Evolutionary conservation across 495 filamentous ascomycete species (phyloP).

Genomic region (Aspergillus diversus): DNA sequence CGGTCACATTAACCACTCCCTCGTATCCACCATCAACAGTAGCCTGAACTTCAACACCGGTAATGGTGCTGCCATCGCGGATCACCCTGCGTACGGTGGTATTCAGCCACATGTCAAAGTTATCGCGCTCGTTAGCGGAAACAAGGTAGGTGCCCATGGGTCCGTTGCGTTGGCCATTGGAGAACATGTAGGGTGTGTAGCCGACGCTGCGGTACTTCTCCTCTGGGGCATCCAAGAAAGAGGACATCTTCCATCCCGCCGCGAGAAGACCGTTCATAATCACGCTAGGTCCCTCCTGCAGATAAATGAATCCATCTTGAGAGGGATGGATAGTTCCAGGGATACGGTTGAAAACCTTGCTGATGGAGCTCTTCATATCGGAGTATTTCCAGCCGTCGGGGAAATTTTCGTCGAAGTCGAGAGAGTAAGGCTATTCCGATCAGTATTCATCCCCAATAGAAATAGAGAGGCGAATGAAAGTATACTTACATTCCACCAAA

Average conservation of each 20-base stretch:
- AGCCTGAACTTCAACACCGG: conserved; percentile 66
- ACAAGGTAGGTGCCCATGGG: conserved; percentile 76
- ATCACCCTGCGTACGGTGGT: conserved; percentile 68
- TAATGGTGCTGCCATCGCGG: conserved; percentile 61
- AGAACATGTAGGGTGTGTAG: conserved; percentile 72
- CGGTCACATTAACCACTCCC: conserved; percentile 62
- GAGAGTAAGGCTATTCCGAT: conserved; percentile 41
- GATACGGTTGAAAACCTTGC: conserved; percentile 67
- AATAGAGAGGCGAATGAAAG: not conserved
- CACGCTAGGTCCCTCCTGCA: conserved; percentile 67
- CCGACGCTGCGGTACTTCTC: conserved; percentile 69
- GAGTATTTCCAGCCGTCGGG: conserved; percentile 70
- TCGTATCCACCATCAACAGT: conserved; percentile 61
- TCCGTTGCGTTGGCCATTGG: conserved; percentile 67
- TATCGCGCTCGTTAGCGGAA: conserved; percentile 57
- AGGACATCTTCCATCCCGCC: conserved; percentile 65
- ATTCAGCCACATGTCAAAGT: conserved; percentile 70
- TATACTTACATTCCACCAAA: conserved; percentile 35
- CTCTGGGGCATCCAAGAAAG: conserved; percentile 61
- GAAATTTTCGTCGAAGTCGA: conserved; percentile 77
- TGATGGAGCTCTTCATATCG: conserved; percentile 61
- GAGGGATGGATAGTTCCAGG: conserved; percentile 72
- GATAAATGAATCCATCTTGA: conserved; percentile 67
- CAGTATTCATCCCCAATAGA: conserved; percentile 20
- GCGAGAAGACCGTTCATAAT: conserved; percentile 56